These are phyloP conservation scores for Saturnispora hagleri DNA, from an alignment of 805 yeast species.

Conservation along the genomic window DNA sequence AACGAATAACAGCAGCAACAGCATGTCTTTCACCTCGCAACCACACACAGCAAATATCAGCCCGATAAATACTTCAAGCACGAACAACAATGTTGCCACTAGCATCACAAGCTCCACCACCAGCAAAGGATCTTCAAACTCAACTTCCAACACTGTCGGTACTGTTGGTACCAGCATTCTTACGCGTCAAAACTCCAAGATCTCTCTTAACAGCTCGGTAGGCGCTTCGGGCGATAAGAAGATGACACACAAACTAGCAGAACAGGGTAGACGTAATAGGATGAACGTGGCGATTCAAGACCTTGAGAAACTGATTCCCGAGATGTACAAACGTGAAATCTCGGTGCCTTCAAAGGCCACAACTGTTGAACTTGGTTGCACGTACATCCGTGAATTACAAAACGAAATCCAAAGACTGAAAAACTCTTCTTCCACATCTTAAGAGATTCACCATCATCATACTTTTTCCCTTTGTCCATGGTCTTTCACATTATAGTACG, in stretches of 20 bases:
- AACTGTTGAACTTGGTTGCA: constrained; percentile 83
- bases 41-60: neutral
- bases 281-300: constrained; percentile 83
- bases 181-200: constrained; percentile 2
- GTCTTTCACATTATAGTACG: neutral
- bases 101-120: neutral
- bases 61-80: neutral
- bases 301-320: constrained; percentile 59
- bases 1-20: neutral
- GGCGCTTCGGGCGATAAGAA: constrained; percentile 35
- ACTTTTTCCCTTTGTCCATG: neutral
- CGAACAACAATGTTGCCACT: neutral
- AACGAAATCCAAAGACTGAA: constrained; percentile 29
- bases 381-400: constrained; percentile 47
- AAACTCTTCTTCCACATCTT: constrained; percentile 14
- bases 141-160: neutral
- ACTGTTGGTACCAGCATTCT: constrained; percentile 10
- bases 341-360: constrained; percentile 86
- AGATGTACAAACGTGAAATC: constrained; percentile 42
- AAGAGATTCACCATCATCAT: neutral
- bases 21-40: neutral
- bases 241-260: constrained; percentile 83
- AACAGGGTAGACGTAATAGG: constrained; percentile 90
- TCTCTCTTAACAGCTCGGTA: neutral
- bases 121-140: neutral